Evolutionary conservation across 805 yeast genomes (phyloP).

Genomic region (Cyberlindnera nakhonratchasimensis): DNA sequence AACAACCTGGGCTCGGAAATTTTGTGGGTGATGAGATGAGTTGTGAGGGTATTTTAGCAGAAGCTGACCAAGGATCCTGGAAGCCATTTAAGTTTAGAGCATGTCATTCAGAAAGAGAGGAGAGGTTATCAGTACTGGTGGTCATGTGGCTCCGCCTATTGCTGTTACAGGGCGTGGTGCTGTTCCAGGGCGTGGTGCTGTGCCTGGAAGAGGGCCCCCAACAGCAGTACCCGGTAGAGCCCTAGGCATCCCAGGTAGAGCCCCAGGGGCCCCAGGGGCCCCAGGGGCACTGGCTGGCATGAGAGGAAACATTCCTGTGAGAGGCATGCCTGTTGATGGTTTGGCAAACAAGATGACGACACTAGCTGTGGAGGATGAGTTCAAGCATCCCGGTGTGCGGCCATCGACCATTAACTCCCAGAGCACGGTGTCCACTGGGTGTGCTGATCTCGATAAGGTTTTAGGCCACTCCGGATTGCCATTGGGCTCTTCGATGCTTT

Average conservation of each 20-base stretch:
- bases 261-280: constrained; percentile 15
- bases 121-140: constrained; percentile 37
- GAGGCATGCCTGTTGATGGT: constrained; percentile 8
- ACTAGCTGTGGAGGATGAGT: constrained; percentile 15
- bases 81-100: too few relatives aligned
- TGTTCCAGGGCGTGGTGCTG: constrained; percentile 15
- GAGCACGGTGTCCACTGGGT: constrained; percentile 78
- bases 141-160: too few relatives aligned
- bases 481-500: constrained; percentile 60
- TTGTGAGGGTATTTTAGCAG: too few relatives aligned
- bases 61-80: too few relatives aligned
- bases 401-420: constrained; percentile 75
- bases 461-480: constrained; percentile 86
- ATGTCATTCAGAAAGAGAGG: constrained; percentile 63
- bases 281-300: constrained; percentile 5
- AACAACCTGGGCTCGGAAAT: too few relatives aligned
- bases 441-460: constrained; percentile 67
- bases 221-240: constrained; percentile 5
- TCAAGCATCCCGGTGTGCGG: constrained; percentile 50
- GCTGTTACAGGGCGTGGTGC: constrained; percentile 17
- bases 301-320: constrained; percentile 4
- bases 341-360: constrained; percentile 4
- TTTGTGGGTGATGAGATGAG: too few relatives aligned
- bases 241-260: constrained; percentile 14
- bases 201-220: constrained; percentile 19